Percentiles rank a stretch among this genome's conserved stretches.
Evolutionary conservation across 164 flowering plant species (phyloP).

Genomic region (Chimonanthus praecox): DNA sequence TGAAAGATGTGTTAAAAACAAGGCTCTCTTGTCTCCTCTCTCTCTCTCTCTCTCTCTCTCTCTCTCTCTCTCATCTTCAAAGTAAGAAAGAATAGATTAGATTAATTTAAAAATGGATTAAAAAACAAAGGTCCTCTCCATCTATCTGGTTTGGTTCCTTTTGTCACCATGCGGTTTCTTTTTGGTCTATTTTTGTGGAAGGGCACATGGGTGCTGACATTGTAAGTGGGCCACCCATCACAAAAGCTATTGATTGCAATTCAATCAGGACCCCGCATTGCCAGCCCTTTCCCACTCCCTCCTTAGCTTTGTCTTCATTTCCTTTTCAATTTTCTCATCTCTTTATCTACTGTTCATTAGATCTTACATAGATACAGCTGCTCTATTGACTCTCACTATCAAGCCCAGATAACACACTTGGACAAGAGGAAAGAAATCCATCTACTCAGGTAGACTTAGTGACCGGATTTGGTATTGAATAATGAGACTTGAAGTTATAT

Average conservation of each 20-base stretch:
- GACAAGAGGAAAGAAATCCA: too few relatives aligned
- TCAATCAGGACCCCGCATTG: slow-evolving; percentile 1
- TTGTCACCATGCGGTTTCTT: slow-evolving; percentile 6
- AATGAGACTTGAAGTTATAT: too few relatives aligned
- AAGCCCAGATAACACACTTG: too few relatives aligned
- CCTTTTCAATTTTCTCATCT: not conserved
- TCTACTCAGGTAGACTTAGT: too few relatives aligned
- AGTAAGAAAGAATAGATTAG: not conserved
- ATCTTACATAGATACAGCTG: too few relatives aligned
- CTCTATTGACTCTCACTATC: too few relatives aligned
- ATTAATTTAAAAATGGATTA: not conserved
- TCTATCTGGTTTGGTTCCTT: not conserved
- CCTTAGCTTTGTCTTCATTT: not conserved
- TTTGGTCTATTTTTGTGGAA: slow-evolving; percentile 3
- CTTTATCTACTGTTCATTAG: not conserved
- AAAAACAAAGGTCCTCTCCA: not conserved
- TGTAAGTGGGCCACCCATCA: slow-evolving; percentile 1
- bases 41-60: not conserved
- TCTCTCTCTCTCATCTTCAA: not conserved
- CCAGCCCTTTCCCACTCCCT: slow-evolving; percentile 5
- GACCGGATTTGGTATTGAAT: too few relatives aligned
- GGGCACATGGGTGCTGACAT: slow-evolving; percentile 17
- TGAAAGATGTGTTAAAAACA: not conserved
- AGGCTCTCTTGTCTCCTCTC: not conserved
- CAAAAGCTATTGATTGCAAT: slow-evolving; percentile 5